Evolutionary conservation across 495 filamentous ascomycete genomes (phyloP).

Genomic region (Antarctomyces pellizariae): DNA sequence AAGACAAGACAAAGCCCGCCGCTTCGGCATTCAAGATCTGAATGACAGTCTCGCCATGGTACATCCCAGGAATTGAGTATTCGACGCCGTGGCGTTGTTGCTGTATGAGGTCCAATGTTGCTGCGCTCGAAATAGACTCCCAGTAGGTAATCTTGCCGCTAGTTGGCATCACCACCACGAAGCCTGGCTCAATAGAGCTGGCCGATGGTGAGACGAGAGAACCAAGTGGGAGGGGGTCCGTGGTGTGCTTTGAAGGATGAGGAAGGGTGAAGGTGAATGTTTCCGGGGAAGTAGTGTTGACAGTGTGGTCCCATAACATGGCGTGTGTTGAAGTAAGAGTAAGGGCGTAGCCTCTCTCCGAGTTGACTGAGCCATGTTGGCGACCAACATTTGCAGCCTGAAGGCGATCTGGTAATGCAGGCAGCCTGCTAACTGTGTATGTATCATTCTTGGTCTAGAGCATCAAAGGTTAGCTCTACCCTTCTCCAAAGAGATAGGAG

Average conservation of each 20-base stretch:
- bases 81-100: constrained; percentile 61
- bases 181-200: constrained; percentile 50
- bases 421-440: constrained; percentile 68
- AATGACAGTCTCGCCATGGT: constrained; percentile 51
- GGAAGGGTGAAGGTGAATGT: constrained; percentile 57
- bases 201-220: constrained; percentile 51
- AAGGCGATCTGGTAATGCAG: constrained; percentile 53
- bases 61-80: constrained; percentile 41
- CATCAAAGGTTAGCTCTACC: constrained; percentile 2
- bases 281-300: constrained; percentile 36
- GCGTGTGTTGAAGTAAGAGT: constrained; percentile 58
- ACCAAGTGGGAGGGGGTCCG: constrained; percentile 53
- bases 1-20: constrained; percentile 60
- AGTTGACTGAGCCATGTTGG: constrained; percentile 39
- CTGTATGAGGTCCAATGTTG: constrained; percentile 47
- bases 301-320: constrained; percentile 69
- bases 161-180: constrained; percentile 61
- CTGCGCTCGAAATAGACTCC: constrained; percentile 75
- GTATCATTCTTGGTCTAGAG: constrained; percentile 62
- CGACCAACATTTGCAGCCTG: constrained; percentile 27
- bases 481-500: background rate
- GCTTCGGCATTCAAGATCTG: constrained; percentile 58
- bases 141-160: constrained; percentile 78
- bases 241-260: constrained; percentile 34
- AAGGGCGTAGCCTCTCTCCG: constrained; percentile 47